phyloP scores from a whole-genome alignment of 2,329 filamentous ascomycete genomes.

The Shiraia bambusicola region DNA sequence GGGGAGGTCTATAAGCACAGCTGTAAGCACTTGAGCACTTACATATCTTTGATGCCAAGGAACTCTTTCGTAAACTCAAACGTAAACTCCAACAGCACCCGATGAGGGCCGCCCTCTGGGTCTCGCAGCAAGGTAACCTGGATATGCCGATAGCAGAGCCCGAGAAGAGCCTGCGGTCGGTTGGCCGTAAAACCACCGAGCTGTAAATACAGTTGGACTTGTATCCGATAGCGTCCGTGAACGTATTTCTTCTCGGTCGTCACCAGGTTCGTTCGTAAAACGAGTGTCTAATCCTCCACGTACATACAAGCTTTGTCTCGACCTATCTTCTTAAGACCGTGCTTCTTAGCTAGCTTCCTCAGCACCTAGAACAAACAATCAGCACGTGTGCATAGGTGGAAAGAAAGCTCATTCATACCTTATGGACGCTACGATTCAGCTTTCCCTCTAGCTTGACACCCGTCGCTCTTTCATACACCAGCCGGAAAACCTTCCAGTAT shows the following conservation, averaged over 20 bases:
- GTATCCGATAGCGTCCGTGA: slow-evolving; percentile 1
- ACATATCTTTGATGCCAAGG: background rate
- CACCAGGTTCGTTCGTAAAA: slow-evolving; percentile 8
- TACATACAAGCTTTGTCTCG: slow-evolving; percentile 15
- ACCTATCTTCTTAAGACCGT: slow-evolving; percentile 14
- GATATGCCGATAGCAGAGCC: slow-evolving; percentile 6
- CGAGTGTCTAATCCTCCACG: slow-evolving; percentile 12
- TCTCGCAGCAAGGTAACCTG: slow-evolving; percentile 3
- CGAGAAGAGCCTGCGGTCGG: slow-evolving; percentile 1
- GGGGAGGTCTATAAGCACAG: background rate
- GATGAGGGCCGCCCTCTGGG: slow-evolving; percentile 5
- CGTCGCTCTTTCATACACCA: slow-evolving; percentile 20
- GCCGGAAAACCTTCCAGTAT: slow-evolving; percentile 11
- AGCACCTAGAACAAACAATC: too few relatives aligned
- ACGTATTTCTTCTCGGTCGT: slow-evolving; percentile 4
- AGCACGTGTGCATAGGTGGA: too few relatives aligned
- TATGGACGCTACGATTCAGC: slow-evolving; percentile 13
- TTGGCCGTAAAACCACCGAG: slow-evolving; percentile 1
- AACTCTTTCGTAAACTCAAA: slow-evolving; percentile 10
- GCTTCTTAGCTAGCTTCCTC: slow-evolving; percentile 19
- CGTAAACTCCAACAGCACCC: slow-evolving; percentile 5
- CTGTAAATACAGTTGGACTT: slow-evolving; percentile 2
- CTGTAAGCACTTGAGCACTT: background rate
- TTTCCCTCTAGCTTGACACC: slow-evolving; percentile 12
- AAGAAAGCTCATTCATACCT: slow-evolving; percentile 1